Conservation (phyloP, 192 early-diverging fungal species). For the Rhizophagus prolifer region DNA sequence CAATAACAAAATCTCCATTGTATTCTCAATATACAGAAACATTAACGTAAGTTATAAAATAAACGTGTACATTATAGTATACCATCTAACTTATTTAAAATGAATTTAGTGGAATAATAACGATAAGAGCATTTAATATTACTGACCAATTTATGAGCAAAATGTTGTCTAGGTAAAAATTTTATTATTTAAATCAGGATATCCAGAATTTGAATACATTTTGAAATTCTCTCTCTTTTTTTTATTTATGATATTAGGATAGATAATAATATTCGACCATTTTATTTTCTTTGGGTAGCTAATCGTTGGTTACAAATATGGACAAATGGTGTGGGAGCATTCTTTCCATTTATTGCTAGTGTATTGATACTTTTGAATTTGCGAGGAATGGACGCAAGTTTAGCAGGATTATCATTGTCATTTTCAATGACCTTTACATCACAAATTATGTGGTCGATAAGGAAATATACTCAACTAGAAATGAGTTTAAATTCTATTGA, state of each 20-base stretch:
- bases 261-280: slow-evolving; percentile 76
- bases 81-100: neutral
- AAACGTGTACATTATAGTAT: too few relatives aligned
- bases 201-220: slow-evolving; percentile 36
- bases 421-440: slow-evolving; percentile 82
- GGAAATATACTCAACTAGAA: slow-evolving; percentile 75
- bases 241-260: slow-evolving; percentile 18
- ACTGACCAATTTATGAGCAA: slow-evolving; percentile 64
- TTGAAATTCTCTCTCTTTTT: too few relatives aligned
- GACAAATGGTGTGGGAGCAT: slow-evolving; percentile 65
- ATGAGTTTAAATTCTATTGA: slow-evolving; percentile 87
- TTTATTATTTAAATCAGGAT: neutral
- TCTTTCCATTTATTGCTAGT: slow-evolving; percentile 68
- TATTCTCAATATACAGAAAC: slow-evolving; percentile 72
- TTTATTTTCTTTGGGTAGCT: slow-evolving; percentile 73
- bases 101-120: slow-evolving; percentile 56
- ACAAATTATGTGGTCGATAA: slow-evolving; percentile 74
- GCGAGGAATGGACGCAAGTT: slow-evolving; percentile 63
- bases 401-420: slow-evolving; percentile 79
- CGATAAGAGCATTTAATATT: slow-evolving; percentile 82
- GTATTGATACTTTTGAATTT: slow-evolving; percentile 44
- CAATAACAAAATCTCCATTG: slow-evolving; percentile 72
- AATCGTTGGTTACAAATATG: slow-evolving; percentile 85
- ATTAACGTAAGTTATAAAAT: slow-evolving; percentile 37
- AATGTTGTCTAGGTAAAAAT: slow-evolving; percentile 42